Evolutionary conservation across 2,329 filamentous ascomycete genomes (phyloP), one percentile per base, ranked within the genome.

Genomic region (Pseudocercospora musae): DNA sequence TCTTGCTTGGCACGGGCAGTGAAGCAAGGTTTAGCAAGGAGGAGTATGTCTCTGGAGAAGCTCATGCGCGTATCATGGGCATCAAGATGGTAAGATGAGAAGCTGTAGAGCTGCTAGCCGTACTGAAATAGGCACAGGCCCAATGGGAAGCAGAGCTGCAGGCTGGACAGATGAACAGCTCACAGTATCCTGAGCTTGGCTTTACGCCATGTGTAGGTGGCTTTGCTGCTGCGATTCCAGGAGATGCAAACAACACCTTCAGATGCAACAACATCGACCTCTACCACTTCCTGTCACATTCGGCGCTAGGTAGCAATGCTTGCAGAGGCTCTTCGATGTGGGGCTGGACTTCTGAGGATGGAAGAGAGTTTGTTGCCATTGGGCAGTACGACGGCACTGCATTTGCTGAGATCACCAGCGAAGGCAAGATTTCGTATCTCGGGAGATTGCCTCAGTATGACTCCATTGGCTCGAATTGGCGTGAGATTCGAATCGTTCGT

Each of bases 221-320:
- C 11, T 65, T 57, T 40, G 69, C 66, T 5, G 66, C 66, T 15
- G 42, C 66, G 64, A 57, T 65, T 58, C 58, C 63, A 46, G 52
- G 60, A 55, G 44, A 65, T 55, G 15, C 61, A 53, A 64, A 64
- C 50, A 62, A 64, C 25, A 64, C 62, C 18, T 84, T 82, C 70
- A 70, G 71, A 29, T 83, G 81, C 71, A 77, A 75, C 61, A 81
- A 64, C n/a, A 64, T 56, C 40, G 84, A 86, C 66, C 76, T 85
- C 0, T 81, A 84, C 68, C 80, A 84, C 66, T 86, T 86, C 73
- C 72, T 83, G 44, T 79, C 78, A 48, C 84, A 87, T 67, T 78
- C 79, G 2, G 78, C 79, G 18, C 78, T 86, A 1, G 84, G 84
- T 6, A 82, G 80, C 64, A 72, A 69, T 20, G 71, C 68, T 15